A percentile compares a stretch with the other conserved stretches of the same genome.
Conservation (phyloP, 2,329 filamentous ascomycete genomes). For the Pseudonectria buxi region DNA sequence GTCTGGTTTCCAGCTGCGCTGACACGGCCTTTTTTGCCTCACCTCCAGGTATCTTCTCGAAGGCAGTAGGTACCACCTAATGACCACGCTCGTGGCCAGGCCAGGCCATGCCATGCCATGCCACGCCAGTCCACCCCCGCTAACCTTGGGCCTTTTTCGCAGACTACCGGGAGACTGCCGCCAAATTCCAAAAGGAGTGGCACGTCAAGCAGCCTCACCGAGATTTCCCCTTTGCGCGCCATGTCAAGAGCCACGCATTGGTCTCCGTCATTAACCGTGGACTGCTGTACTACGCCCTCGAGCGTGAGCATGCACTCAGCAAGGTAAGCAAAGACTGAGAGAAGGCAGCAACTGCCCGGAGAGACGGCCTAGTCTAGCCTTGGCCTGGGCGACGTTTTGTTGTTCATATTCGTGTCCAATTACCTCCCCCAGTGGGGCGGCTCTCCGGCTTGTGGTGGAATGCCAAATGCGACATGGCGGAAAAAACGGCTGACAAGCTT, state of each 20-base stretch:
- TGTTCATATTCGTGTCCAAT: constrained; percentile 6
- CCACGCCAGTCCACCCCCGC: too few species aligned
- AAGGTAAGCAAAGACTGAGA: constrained; percentile 41
- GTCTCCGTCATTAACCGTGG: constrained; percentile 58
- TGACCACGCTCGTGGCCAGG: constrained; percentile 10
- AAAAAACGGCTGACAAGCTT: constrained; percentile 19
- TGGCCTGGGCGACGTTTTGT: constrained; percentile 2
- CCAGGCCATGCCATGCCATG: too few species aligned
- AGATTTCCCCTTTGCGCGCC: constrained; percentile 56
- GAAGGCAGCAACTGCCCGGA: too few species aligned
- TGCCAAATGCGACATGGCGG: constrained; percentile 5
- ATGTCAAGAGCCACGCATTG: constrained; percentile 59
- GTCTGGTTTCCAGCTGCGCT: constrained; percentile 16
- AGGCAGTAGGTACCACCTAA: constrained; percentile 47
- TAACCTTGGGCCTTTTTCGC: constrained; percentile 21
- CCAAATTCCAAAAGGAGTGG: constrained; percentile 65
- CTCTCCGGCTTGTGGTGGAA: constrained; percentile 11
- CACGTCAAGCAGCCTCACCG: constrained; percentile 55
- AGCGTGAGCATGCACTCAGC: constrained; percentile 46
- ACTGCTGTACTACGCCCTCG: constrained; percentile 52
- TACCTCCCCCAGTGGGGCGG: constrained; percentile 7
- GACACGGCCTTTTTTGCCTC: constrained; percentile 13
- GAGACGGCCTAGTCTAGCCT: too few species aligned
- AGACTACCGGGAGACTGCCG: constrained; percentile 63
- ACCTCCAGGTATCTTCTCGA: constrained; percentile 50